These are phyloP conservation scores for Trametes versicolor DNA, from an alignment of 1,284 basidiomycete species.

Conservation along the genomic window DNA sequence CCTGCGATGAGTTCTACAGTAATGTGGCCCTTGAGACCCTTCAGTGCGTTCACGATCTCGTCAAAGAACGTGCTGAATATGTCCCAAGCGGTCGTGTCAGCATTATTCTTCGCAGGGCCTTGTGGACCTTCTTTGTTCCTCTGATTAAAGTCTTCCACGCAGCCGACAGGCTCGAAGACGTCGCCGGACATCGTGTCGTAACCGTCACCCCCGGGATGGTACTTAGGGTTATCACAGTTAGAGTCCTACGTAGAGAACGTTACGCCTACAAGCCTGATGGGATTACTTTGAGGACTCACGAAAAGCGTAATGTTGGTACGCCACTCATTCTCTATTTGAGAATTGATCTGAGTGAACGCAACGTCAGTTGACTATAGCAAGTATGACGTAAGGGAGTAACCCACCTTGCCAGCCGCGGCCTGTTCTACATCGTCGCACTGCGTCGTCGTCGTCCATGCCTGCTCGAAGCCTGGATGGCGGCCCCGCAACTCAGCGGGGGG, in stretches of 20 bases:
- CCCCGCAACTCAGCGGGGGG: conserved; percentile 14
- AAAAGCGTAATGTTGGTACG: conserved; percentile 27
- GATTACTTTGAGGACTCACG: not conserved
- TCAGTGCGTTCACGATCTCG: conserved; percentile 12
- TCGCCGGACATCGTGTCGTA: conserved; percentile 10
- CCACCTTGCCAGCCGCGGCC: conserved; percentile 6
- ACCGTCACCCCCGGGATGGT: conserved; percentile 3
- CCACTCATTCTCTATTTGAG: conserved; percentile 21
- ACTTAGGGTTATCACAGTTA: conserved; percentile 10
- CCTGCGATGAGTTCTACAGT: conserved; percentile 29
- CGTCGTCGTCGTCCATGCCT: conserved; percentile 8
- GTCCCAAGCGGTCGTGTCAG: conserved; percentile 5
- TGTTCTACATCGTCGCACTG: not conserved
- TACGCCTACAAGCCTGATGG: not conserved
- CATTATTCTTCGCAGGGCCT: not conserved
- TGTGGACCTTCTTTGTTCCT: not conserved
- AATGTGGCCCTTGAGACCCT: conserved; percentile 35
- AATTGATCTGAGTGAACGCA: not conserved
- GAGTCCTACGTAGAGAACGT: conserved; percentile 7
- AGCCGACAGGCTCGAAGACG: conserved; percentile 3
- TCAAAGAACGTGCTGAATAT: conserved; percentile 21
- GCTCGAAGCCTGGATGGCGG: conserved; percentile 16
- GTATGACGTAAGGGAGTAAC: not conserved
- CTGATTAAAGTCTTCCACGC: conserved; percentile 14
- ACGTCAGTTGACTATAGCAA: not conserved